These are phyloP conservation scores for Pascua guehoae DNA, from an alignment of 1,284 basidiomycete genomes.

Conservation along the genomic window DNA sequence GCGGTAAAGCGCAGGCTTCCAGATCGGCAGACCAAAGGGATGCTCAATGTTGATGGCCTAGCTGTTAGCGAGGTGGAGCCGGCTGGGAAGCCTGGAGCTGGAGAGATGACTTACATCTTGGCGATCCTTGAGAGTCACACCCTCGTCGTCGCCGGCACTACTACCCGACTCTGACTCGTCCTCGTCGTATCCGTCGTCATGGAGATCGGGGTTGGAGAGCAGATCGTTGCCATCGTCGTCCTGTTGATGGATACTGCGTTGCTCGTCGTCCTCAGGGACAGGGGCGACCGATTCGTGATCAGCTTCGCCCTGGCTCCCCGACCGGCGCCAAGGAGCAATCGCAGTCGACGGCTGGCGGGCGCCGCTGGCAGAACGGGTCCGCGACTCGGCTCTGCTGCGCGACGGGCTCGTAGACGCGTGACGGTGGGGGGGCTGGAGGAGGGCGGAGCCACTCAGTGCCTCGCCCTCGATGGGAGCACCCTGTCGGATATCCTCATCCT, in stretches of 20 bases:
- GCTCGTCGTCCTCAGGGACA: slow-evolving; percentile 4
- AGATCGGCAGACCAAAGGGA: slow-evolving; percentile 97
- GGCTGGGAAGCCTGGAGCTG: background rate
- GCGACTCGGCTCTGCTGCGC: background rate
- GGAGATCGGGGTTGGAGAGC: slow-evolving; percentile 6
- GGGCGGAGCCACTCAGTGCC: too few relatives aligned
- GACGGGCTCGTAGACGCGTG: background rate
- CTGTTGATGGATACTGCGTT: slow-evolving; percentile 3
- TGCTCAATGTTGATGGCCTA: slow-evolving; percentile 92
- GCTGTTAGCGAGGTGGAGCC: slow-evolving; percentile 5
- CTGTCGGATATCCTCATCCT: slow-evolving; percentile 16
- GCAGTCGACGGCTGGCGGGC: slow-evolving; percentile 16
- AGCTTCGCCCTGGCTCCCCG: background rate
- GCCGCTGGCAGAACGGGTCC: slow-evolving; percentile 6
- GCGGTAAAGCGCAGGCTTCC: slow-evolving; percentile 99
- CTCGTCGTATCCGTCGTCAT: slow-evolving; percentile 30
- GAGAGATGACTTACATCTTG: slow-evolving; percentile 66
- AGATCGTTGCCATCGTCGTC: slow-evolving; percentile 8
- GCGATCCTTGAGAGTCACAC: slow-evolving; percentile 85
- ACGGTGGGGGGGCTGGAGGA: background rate
- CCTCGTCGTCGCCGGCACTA: slow-evolving; percentile 64
- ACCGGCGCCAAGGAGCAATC: slow-evolving; percentile 3
- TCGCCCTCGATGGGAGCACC: background rate
- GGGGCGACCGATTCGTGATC: background rate
- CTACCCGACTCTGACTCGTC: slow-evolving; percentile 36